Base-by-base conservation (phyloP, 352 stramenopile genomes). In the Phytophthora cactorum region DNA sequence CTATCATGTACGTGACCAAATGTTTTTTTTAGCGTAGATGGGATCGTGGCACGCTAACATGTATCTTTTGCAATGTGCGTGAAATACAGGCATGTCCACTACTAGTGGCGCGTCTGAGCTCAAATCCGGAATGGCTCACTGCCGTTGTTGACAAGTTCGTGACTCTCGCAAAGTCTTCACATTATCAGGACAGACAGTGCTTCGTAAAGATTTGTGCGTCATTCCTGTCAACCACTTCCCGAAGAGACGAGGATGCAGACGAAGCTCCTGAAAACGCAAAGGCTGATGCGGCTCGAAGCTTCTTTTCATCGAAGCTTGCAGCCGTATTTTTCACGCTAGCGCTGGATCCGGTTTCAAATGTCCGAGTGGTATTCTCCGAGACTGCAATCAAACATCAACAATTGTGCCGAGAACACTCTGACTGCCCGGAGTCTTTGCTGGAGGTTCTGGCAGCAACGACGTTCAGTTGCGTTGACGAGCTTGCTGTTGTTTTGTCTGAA, bases 181-280 rank as follows among this genome's bases (percentile, higher is more conserved):
- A 87, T 56, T 93, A 86, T 61, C 80, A 81, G 22, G 78, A 92
- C 53, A 75, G 87, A 17, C 87, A 95, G 54, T 88, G 82, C 10
- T 93, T 86, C 53, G 38, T 91, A 59, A 79, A 82, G 50, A 82
- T 93, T 49, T 89, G 80, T 52, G 65, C 75, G 7, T 79, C 82
- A 5, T 92, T 93, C 46, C 54, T 92, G 17, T 58, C 38, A 32
- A 65, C 51, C 29, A 55, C 64, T 8, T 39, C 52, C 14, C 54
- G 34, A 46, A 34, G 34, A 50, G 49, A 60, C 15, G 32, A 64
- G 15, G 54, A 59, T 47, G 28, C 28, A 27, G 46, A 28, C 22
- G 43, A 62, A 59, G 6, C 5, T 29, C 14, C 57, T 5, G 53
- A 75, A 12, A 50, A 62, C 15, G 27, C 53, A 10, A 59, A 54